These are phyloP conservation scores for Epichloe aotearoae DNA, from an alignment of 2,329 filamentous ascomycete genomes.

Conservation along the genomic window DNA sequence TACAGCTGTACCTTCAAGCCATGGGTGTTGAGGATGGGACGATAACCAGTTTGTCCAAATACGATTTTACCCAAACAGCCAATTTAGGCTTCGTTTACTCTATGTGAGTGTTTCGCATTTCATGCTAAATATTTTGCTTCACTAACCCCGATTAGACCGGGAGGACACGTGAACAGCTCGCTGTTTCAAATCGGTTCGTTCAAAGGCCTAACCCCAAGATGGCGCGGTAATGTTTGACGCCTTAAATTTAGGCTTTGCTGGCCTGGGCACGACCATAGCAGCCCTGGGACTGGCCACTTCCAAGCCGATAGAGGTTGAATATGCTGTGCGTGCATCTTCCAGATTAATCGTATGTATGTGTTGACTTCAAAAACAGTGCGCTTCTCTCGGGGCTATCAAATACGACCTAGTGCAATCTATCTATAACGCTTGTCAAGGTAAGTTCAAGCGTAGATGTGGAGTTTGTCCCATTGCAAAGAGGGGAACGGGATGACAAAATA, in stretches of 20 bases:
- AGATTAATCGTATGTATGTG: neutral
- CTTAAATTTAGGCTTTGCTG: constrained; percentile 48
- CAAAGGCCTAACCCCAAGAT: constrained; percentile 4
- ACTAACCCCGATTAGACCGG: constrained; percentile 17
- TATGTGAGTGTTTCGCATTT: constrained; percentile 42
- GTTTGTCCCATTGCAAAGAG: neutral
- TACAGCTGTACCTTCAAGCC: constrained; percentile 56
- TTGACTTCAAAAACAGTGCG: constrained; percentile 36
- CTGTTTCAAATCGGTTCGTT: constrained; percentile 19
- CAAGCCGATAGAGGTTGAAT: constrained; percentile 53
- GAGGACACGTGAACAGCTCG: constrained; percentile 19
- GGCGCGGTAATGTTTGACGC: neutral
- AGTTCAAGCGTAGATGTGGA: constrained; percentile 7
- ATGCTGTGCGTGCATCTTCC: constrained; percentile 39
- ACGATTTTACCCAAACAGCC: constrained; percentile 66
- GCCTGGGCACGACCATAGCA: constrained; percentile 54
- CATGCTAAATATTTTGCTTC: constrained; percentile 5
- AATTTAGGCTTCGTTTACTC: constrained; percentile 73
- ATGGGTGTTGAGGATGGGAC: constrained; percentile 52
- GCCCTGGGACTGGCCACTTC: constrained; percentile 46
- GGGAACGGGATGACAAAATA: constrained; percentile 2
- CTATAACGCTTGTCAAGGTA: constrained; percentile 43
- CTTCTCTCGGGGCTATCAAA: constrained; percentile 69
- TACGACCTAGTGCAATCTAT: constrained; percentile 48
- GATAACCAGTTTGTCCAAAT: constrained; percentile 55